Percentiles rank a stretch among this genome's conserved stretches.
phyloP scores from a whole-genome alignment of 257 asterid species.

The Ligustrum vulgare region DNA sequence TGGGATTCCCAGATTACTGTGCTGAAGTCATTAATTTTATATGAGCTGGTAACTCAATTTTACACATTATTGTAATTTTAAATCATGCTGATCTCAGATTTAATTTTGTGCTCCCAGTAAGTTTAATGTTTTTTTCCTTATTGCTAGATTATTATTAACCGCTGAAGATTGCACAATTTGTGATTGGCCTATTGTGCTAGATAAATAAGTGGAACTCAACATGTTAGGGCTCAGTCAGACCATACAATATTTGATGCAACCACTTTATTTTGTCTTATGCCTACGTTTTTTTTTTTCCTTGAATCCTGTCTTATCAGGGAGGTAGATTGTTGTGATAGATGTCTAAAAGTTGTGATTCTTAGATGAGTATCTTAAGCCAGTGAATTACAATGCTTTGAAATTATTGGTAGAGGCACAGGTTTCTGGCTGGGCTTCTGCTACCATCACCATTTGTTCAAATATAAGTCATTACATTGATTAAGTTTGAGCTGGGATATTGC shows the following conservation, averaged over 20 bases:
- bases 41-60: constrained; percentile 5
- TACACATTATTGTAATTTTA: not conserved
- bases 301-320: not conserved
- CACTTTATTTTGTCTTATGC: not conserved
- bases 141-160: not conserved
- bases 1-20: constrained; percentile 2
- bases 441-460: not conserved
- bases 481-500: not conserved
- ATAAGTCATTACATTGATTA: not conserved
- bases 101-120: not conserved
- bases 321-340: not conserved
- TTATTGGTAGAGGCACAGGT: not conserved
- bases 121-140: not conserved
- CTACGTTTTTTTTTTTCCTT: not conserved
- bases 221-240: not conserved
- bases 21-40: constrained; percentile 5
- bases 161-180: not conserved
- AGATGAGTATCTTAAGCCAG: not conserved
- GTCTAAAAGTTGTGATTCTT: not conserved
- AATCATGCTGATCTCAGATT: constrained; percentile 10
- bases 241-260: not conserved
- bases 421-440: not conserved
- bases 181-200: not conserved
- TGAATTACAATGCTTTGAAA: not conserved
- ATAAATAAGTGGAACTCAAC: not conserved